These are phyloP conservation scores for Paramyrothecium roridum DNA, from an alignment of 2,329 filamentous ascomycete genomes.

Conservation along the genomic window DNA sequence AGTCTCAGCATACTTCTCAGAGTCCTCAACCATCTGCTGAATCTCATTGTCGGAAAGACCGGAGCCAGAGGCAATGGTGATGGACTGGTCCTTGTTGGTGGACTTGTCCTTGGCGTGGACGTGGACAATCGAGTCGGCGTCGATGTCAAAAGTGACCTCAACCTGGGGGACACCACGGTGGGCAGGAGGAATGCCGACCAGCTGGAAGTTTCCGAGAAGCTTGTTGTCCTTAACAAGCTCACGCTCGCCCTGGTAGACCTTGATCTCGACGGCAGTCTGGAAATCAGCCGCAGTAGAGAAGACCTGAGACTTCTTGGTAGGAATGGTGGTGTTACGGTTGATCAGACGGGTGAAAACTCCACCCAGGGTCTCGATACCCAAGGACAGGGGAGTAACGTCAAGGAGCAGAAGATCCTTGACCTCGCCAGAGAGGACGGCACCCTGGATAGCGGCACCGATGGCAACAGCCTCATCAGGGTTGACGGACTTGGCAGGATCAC, in stretches of 20 bases:
- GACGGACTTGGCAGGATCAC: conserved; percentile 95
- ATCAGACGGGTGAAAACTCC: conserved; percentile 98
- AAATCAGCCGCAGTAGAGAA: conserved; percentile 98
- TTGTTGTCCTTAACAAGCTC: conserved; percentile 99
- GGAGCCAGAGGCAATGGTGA: conserved; percentile 96
- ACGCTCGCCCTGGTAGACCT: conserved; percentile 99
- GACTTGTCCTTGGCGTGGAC: conserved; percentile 99
- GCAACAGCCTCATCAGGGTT: conserved; percentile 98
- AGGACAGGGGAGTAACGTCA: conserved; percentile 91
- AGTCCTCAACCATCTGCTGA: conserved; percentile 95
- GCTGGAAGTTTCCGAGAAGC: conserved; percentile 98
- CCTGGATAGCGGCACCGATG: conserved; percentile 95
- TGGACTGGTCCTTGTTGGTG: conserved; percentile 98
- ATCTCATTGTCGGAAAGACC: conserved; percentile 95
- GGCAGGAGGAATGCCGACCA: conserved; percentile 92
- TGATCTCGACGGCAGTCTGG: conserved; percentile 98
- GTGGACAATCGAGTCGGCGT: conserved; percentile 96
- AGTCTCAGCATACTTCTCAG: conserved; percentile 90
- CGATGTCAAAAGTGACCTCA: conserved; percentile 98
- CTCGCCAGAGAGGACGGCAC: conserved; percentile 93
- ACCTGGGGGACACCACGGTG: conserved; percentile 95
- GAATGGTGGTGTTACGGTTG: conserved; percentile 98
- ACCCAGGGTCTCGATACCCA: conserved; percentile 97
- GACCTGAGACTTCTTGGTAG: conserved; percentile 98
- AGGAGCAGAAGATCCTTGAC: conserved; percentile 94